Conservation (phyloP, 2,329 filamentous ascomycete species). For the Plectosphaerella sp. region DNA sequence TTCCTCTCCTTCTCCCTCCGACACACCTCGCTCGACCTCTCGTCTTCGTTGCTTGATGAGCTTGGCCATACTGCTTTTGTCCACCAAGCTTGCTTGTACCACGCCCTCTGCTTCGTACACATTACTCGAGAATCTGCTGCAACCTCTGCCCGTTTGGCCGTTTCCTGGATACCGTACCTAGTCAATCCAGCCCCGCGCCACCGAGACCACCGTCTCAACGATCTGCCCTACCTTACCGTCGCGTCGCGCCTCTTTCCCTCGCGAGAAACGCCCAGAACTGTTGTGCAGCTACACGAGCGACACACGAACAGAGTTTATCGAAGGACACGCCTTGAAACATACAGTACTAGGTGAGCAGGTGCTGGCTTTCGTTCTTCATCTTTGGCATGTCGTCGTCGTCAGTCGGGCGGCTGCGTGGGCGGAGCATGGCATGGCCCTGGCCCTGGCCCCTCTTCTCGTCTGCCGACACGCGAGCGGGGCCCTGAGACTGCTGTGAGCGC, state of each 20-base stretch:
- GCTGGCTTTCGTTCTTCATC: not conserved
- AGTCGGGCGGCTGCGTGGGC: conserved; percentile 1
- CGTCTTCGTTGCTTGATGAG: no score
- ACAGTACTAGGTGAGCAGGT: not conserved
- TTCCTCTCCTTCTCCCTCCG: no score
- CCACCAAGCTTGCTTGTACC: no score
- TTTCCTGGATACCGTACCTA: conserved; percentile 2
- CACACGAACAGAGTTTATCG: not conserved
- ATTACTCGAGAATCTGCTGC: no score
- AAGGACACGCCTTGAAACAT: not conserved
- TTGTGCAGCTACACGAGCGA: conserved; percentile 1
- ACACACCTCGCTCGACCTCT: no score
- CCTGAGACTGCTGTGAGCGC: no score
- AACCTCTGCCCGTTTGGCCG: not conserved
- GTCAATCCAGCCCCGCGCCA: not conserved
- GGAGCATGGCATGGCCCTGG: no score
- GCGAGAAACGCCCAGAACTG: no score
- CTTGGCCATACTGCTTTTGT: no score
- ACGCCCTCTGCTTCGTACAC: no score
- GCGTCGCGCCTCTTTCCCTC: not conserved
- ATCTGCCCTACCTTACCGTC: not conserved
- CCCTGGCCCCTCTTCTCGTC: no score
- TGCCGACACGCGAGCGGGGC: no score
- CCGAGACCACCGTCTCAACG: not conserved
- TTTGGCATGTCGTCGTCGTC: not conserved